These are phyloP conservation scores for Castanopsis chinensis DNA, from an alignment of 306 rosid genomes.

Conservation along the genomic window DNA sequence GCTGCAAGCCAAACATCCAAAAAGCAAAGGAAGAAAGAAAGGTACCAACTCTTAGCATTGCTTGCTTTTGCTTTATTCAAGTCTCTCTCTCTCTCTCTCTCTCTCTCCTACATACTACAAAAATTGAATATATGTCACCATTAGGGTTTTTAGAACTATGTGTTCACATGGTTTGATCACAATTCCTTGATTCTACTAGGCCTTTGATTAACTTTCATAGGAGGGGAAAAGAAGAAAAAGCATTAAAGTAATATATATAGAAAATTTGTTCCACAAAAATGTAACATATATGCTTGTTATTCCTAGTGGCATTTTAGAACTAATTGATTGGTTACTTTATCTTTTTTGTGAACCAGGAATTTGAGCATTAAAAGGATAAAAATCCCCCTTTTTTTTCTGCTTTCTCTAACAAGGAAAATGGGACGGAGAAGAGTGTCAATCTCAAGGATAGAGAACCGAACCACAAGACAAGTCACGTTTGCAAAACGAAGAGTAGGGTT, in stretches of 20 bases:
- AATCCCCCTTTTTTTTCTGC: neutral
- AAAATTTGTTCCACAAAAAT: too few species aligned
- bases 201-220: too few species aligned
- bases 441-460: slow-evolving; percentile 58
- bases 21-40: too few species aligned
- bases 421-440: slow-evolving; percentile 68
- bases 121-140: neutral
- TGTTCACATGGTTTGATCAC: neutral
- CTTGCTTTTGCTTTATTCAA: neutral
- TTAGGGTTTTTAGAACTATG: neutral
- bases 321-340: neutral
- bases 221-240: too few species aligned
- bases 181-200: too few species aligned
- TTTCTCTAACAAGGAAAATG: slow-evolving; percentile 24
- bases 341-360: neutral
- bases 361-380: neutral
- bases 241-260: too few species aligned
- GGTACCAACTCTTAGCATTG: neutral
- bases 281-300: too few species aligned
- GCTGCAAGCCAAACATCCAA: neutral
- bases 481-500: slow-evolving; percentile 55
- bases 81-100: neutral
- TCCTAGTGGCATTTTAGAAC: neutral
- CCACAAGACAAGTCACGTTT: slow-evolving; percentile 68
- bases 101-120: neutral